Percentiles rank a stretch among this genome's conserved stretches.
phyloP scores from a whole-genome alignment of 345 rosid species.

The Dovyalis caffra region DNA sequence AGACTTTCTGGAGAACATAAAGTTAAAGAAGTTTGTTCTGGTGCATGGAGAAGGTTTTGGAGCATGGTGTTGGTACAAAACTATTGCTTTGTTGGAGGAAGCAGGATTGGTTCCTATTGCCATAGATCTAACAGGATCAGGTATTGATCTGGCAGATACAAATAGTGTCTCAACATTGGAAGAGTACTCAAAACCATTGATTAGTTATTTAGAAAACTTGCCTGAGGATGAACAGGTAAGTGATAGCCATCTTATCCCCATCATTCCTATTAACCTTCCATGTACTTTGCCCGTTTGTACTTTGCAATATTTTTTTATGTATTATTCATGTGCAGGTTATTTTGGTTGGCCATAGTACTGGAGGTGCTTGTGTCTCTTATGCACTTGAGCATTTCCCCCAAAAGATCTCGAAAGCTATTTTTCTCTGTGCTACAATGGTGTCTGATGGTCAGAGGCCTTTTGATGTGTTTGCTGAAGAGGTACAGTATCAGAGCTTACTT shows the following conservation, averaged over 20 bases:
- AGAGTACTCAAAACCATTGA: constrained; percentile 82
- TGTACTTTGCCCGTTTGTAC: background rate
- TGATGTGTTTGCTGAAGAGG: constrained; percentile 96
- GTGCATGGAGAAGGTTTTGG: constrained; percentile 98
- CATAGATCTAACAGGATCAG: constrained; percentile 81
- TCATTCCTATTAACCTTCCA: background rate
- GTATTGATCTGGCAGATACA: constrained; percentile 69
- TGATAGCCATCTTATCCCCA: background rate
- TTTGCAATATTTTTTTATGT: background rate
- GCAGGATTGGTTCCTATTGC: constrained; percentile 69
- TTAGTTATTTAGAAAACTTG: constrained; percentile 53
- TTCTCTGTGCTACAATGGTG: constrained; percentile 90
- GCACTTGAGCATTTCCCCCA: constrained; percentile 76
- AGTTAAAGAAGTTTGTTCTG: constrained; percentile 55
- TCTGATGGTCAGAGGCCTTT: constrained; percentile 86
- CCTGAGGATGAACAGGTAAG: constrained; percentile 86
- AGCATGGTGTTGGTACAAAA: constrained; percentile 99
- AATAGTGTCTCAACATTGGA: constrained; percentile 65
- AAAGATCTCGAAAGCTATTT: constrained; percentile 78
- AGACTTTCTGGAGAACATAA: constrained; percentile 63
- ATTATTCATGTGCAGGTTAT: constrained; percentile 52
- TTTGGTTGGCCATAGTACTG: constrained; percentile 85
- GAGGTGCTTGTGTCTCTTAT: constrained; percentile 86
- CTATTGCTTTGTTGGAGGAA: constrained; percentile 79
- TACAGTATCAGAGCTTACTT: constrained; percentile 20